Conservation (phyloP, 2,329 filamentous ascomycete species). For the Epichloe typhina region DNA sequence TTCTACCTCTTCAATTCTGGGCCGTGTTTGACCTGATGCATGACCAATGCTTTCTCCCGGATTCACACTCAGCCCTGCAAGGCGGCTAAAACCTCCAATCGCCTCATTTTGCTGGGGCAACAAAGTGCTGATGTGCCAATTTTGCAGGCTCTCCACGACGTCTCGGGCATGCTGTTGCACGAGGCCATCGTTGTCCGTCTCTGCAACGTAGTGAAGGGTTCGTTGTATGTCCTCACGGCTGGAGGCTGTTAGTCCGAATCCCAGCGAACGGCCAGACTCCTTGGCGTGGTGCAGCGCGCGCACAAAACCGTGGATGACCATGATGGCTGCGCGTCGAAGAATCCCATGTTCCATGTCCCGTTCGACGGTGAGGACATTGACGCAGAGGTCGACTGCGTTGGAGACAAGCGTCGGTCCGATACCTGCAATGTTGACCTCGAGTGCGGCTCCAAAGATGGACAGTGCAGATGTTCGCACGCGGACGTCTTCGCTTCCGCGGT, state of each 20-base stretch:
- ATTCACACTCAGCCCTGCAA: conserved; percentile 27
- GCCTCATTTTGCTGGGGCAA: conserved; percentile 22
- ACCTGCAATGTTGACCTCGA: conserved; percentile 48
- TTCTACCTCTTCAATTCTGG: conserved; percentile 49
- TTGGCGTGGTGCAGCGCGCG: conserved; percentile 42
- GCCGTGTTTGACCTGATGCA: conserved; percentile 17
- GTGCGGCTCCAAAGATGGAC: conserved; percentile 45
- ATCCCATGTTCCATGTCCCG: conserved; percentile 47
- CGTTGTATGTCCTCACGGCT: conserved; percentile 49
- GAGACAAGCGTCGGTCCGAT: conserved; percentile 39
- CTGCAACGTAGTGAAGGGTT: conserved; percentile 49
- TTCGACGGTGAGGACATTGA: conserved; percentile 52
- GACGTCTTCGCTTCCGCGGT: conserved; percentile 53
- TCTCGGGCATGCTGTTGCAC: conserved; percentile 54
- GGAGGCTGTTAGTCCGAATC: conserved; percentile 39
- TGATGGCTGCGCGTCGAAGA: conserved; percentile 50
- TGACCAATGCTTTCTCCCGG: conserved; percentile 14
- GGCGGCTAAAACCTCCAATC: conserved; percentile 15
- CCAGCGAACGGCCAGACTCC: conserved; percentile 30
- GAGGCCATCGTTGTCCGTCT: conserved; percentile 54
- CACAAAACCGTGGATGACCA: conserved; percentile 50
- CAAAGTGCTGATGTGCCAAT: conserved; percentile 42
- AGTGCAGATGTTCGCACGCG: conserved; percentile 57
- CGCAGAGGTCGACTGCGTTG: conserved; percentile 46
- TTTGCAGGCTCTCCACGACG: conserved; percentile 53